These are phyloP conservation scores for Tetracladium setigerum DNA, from an alignment of 495 filamentous ascomycete species.

Conservation along the genomic window DNA sequence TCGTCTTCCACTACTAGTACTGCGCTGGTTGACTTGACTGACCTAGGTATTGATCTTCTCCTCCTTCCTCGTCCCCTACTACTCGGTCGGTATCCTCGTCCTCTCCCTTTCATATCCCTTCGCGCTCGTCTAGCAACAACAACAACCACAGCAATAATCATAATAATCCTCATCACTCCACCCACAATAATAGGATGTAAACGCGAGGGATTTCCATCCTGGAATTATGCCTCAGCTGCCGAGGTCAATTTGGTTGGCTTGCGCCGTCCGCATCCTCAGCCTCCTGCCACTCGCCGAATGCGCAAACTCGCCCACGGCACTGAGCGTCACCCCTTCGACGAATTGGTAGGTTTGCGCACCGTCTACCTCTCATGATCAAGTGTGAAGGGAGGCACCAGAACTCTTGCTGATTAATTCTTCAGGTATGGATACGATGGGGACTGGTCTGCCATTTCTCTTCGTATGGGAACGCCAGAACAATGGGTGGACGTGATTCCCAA, in stretches of 20 bases:
- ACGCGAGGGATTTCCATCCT: too few relatives aligned
- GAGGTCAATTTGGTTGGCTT: neutral
- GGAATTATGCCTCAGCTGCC: neutral
- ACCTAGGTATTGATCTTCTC: too few relatives aligned
- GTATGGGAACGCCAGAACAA: constrained; percentile 48
- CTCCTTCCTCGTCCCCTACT: too few relatives aligned
- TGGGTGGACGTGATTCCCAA: constrained; percentile 48
- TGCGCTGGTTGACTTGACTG: too few relatives aligned
- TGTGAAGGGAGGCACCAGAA: neutral
- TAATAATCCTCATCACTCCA: too few relatives aligned
- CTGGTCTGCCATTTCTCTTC: constrained; percentile 46
- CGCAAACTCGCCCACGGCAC: neutral
- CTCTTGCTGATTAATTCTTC: neutral
- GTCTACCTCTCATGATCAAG: neutral
- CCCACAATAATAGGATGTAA: too few relatives aligned
- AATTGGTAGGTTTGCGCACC: constrained; percentile 11
- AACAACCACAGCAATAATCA: too few relatives aligned
- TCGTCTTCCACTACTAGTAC: too few relatives aligned
- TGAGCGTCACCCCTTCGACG: constrained; percentile 17
- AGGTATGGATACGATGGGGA: constrained; percentile 42
- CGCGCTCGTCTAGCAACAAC: neutral
- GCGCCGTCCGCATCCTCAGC: neutral
- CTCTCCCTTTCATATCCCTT: neutral
- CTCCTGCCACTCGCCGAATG: neutral
- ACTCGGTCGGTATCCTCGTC: too few relatives aligned